phyloP scores from a whole-genome alignment of 805 yeast genomes.

The Pichia paraexigua region DNA sequence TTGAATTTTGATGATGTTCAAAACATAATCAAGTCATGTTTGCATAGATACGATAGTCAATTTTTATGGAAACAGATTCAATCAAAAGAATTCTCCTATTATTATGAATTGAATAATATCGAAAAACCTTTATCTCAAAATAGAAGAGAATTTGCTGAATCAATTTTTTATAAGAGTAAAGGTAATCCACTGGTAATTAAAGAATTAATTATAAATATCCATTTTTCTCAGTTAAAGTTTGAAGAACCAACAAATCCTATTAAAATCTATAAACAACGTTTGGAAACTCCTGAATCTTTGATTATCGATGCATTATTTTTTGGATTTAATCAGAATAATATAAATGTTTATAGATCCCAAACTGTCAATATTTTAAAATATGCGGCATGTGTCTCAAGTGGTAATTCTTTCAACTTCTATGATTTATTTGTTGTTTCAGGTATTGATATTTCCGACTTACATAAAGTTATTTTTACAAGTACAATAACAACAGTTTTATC shows the following conservation, averaged over 20 bases:
- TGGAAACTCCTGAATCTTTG: background rate
- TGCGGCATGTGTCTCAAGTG: slow-evolving; percentile 36
- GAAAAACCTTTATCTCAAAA: background rate
- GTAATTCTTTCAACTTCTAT: slow-evolving; percentile 30
- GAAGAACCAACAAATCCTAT: background rate
- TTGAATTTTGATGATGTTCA: slow-evolving; percentile 4
- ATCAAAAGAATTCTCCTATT: background rate
- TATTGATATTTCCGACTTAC: slow-evolving; percentile 27
- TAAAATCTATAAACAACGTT: background rate
- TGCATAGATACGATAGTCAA: slow-evolving; percentile 5
- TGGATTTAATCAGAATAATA: slow-evolving; percentile 3
- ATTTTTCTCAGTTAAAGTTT: slow-evolving; percentile 1
- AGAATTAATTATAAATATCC: slow-evolving; percentile 30
- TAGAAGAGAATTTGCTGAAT: slow-evolving; percentile 11
- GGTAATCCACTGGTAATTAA: slow-evolving; percentile 18
- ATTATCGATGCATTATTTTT: background rate
- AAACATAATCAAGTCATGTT: background rate
- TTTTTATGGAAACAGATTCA: slow-evolving; percentile 5
- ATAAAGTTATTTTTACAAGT: slow-evolving; percentile 28
- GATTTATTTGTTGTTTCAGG: slow-evolving; percentile 34
- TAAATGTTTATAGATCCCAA: slow-evolving; percentile 5
- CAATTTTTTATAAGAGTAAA: slow-evolving; percentile 14
- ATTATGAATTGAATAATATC: background rate
- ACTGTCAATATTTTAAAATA: slow-evolving; percentile 25
- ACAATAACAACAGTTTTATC: slow-evolving; percentile 27